Evolutionary conservation across 495 filamentous ascomycete genomes (phyloP), one percentile per base, ranked within the genome.

Genomic region (Aspergillus bertholletiae): DNA sequence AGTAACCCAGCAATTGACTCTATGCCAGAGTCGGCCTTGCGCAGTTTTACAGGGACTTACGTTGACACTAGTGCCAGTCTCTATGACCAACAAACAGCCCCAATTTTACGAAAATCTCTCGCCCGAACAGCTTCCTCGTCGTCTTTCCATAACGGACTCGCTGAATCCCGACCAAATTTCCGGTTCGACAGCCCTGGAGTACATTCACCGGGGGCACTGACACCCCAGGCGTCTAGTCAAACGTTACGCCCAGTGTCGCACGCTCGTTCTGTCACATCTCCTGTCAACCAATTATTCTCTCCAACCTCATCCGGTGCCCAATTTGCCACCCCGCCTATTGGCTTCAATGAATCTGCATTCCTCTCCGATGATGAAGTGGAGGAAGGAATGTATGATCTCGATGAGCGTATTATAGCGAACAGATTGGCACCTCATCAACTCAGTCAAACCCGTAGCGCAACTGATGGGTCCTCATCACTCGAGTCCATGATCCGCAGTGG

Each of bases 1-100:
- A 78, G 71, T 55, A 75, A 71, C 49, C 79, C 82, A 7, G 75
- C 79, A 3, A 43, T 75, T 23, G 62, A 67, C 44, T 20, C 62
- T 3, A 57, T 73, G 7, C 67, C 73, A 8, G 67, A 83, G 64
- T 66, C 81, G 72, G 63, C 83, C 15, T 82, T 86, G n/a, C 80
- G 81, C 26, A 83, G 80, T 13, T 82, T 86, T 54, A 85, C 54
- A 72, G 88, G 75, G 69, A 82, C 72, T 73, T 67, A 86, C 45
- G 84, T 84, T 32, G 91, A 96, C 54, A 86, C 84, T 27, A 88
- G 85, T 17, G 90, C 92, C 12, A 87, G 90, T 64, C 77, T 97
- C 3, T 97, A 98, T 66, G 92, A 97, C 64, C 93, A 93, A 63
- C 88, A 96, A 61, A 95, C 93, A 12, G 80, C 92, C 3, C 94